These are phyloP conservation scores for Aspergillus flavus DNA, from an alignment of 2,329 filamentous ascomycete genomes.

Conservation along the genomic window DNA sequence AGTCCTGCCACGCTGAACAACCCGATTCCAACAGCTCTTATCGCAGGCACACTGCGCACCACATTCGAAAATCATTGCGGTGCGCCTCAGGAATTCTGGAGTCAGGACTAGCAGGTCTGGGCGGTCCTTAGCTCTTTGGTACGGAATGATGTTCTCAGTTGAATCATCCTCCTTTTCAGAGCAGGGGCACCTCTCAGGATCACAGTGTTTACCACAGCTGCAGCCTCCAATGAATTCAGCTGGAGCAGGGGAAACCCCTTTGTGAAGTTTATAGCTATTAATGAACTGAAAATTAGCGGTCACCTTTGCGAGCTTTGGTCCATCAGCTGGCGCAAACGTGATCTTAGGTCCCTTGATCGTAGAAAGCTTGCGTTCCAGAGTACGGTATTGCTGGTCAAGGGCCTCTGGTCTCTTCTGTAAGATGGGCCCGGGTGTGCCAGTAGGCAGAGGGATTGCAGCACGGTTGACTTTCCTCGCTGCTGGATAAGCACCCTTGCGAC, in stretches of 20 bases:
- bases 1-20: constrained; percentile 44
- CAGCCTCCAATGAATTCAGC: constrained; percentile 39
- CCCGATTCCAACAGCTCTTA: constrained; percentile 43
- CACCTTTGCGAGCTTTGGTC: constrained; percentile 25
- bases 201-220: constrained; percentile 30
- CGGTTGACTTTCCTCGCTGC: constrained; percentile 18
- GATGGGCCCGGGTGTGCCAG: constrained; percentile 13
- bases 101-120: constrained; percentile 28
- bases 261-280: constrained; percentile 37
- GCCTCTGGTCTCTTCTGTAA: constrained; percentile 11
- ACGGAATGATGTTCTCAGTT: constrained; percentile 34
- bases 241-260: constrained; percentile 31
- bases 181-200: constrained; percentile 32
- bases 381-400: constrained; percentile 15
- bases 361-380: constrained; percentile 27
- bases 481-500: constrained; percentile 23
- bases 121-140: constrained; percentile 23
- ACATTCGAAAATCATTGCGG: constrained; percentile 46
- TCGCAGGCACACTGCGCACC: constrained; percentile 41
- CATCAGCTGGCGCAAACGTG: constrained; percentile 20
- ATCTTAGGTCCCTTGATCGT: constrained; percentile 34
- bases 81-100: constrained; percentile 34
- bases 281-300: constrained; percentile 43
- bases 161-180: constrained; percentile 34
- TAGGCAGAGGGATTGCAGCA: constrained; percentile 7